Evolutionary conservation across 257 asterid species (phyloP).

Genomic region (Gardenia jasminoides): DNA sequence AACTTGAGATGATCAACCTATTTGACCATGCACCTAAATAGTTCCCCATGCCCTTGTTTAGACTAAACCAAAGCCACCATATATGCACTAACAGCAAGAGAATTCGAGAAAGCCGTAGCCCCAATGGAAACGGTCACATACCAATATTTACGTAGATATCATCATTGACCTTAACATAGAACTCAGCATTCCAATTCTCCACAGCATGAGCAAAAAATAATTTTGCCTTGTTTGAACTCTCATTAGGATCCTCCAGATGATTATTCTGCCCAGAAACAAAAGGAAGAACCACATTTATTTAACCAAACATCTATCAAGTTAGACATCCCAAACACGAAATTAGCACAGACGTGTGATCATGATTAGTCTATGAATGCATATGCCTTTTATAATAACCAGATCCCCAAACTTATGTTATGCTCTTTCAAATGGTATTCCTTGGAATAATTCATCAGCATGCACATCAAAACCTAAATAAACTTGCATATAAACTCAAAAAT

Average conservation of each 20-base stretch:
- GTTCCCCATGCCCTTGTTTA: neutral
- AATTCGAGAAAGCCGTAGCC: neutral
- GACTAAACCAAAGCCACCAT: neutral
- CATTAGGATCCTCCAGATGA: slow-evolving; percentile 60
- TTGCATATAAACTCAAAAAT: neutral
- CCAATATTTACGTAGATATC: slow-evolving; percentile 83
- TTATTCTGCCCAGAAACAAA: slow-evolving; percentile 52
- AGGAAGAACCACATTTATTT: slow-evolving; percentile 5
- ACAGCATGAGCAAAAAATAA: slow-evolving; percentile 69
- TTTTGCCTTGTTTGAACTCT: slow-evolving; percentile 62
- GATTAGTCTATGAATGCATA: neutral
- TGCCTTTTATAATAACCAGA: neutral
- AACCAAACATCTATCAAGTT: neutral
- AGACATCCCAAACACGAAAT: neutral
- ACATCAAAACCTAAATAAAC: neutral
- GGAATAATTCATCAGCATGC: neutral
- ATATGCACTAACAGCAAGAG: neutral
- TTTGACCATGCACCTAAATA: neutral
- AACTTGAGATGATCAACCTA: neutral
- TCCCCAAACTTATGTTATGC: too few relatives aligned
- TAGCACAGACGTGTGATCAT: too few relatives aligned
- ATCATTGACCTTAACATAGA: slow-evolving; percentile 73
- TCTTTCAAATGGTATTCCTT: neutral
- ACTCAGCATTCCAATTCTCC: slow-evolving; percentile 88
- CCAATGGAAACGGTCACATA: slow-evolving; percentile 25